These are phyloP conservation scores for Didymella segeticola DNA, from an alignment of 2,329 filamentous ascomycete genomes.

Conservation along the genomic window DNA sequence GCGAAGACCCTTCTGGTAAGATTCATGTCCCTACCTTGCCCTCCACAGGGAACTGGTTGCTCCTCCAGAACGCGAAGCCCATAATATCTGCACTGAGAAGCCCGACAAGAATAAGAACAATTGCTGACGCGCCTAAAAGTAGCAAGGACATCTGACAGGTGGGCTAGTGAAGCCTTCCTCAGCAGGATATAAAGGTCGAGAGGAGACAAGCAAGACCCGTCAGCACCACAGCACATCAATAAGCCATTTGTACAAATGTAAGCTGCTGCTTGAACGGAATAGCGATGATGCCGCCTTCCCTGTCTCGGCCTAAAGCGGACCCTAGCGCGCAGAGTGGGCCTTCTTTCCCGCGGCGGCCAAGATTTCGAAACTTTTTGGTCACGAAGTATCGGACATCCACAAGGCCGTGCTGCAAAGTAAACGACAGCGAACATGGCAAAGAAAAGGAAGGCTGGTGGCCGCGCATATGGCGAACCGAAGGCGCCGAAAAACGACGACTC, in stretches of 20 bases:
- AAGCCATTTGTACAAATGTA: background rate
- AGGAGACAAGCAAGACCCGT: constrained; percentile 2
- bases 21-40: constrained; percentile 68
- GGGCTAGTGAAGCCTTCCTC: constrained; percentile 29
- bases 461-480: constrained; percentile 46
- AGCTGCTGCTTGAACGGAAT: constrained; percentile 2
- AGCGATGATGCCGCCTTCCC: constrained; percentile 5
- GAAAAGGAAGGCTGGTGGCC: constrained; percentile 72
- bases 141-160: constrained; percentile 42
- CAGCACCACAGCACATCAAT: constrained; percentile 9
- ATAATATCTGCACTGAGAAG: constrained; percentile 60
- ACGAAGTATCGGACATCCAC: background rate
- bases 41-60: constrained; percentile 82
- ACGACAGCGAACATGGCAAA: constrained; percentile 54
- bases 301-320: background rate
- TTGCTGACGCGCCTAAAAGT: constrained; percentile 45
- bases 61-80: constrained; percentile 68
- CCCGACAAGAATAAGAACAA: constrained; percentile 46
- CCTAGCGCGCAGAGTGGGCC: constrained; percentile 12
- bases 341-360: constrained; percentile 37
- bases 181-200: background rate
- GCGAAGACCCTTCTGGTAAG: background rate
- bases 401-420: constrained; percentile 10
- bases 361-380: constrained; percentile 28
- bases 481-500: constrained; percentile 51